Conservation (phyloP, 139 green algal genomes). For the Coelastrella sp. region DNA sequence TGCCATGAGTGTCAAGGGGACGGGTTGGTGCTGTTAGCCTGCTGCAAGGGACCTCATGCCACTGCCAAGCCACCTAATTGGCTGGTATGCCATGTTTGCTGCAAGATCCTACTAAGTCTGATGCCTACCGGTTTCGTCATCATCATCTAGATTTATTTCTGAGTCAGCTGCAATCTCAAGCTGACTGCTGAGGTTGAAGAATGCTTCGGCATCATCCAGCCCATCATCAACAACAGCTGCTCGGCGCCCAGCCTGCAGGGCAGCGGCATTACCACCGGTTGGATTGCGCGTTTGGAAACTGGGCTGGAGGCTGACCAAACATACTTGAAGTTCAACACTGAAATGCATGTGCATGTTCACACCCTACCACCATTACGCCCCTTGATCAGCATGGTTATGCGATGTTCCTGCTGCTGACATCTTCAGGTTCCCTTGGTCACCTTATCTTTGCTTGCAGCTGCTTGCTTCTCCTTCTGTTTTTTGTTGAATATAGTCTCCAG, state of each 20-base stretch:
- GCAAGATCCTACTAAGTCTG: neutral
- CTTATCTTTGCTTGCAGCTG: slow-evolving; percentile 41
- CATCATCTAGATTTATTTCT: slow-evolving; percentile 73
- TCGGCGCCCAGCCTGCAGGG: neutral
- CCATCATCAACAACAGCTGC: slow-evolving; percentile 24
- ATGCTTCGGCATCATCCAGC: slow-evolving; percentile 69
- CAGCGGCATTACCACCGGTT: neutral
- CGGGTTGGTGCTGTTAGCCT: too few species aligned
- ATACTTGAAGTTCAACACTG: too few species aligned
- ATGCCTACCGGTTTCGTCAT: slow-evolving; percentile 32
- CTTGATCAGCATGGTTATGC: neutral
- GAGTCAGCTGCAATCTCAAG: slow-evolving; percentile 55
- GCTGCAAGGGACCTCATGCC: neutral
- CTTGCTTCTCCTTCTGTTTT: slow-evolving; percentile 31
- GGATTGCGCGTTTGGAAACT: neutral
- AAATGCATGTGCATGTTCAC: neutral
- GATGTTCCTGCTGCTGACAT: neutral
- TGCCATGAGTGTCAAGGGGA: too few species aligned
- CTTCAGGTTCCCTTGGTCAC: neutral
- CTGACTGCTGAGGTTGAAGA: slow-evolving; percentile 65
- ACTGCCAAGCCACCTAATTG: too few species aligned
- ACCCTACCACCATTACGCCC: neutral
- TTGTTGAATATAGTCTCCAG: slow-evolving; percentile 57
- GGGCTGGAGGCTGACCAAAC: too few species aligned
- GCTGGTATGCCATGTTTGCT: too few species aligned